A percentile compares a stretch with the other conserved stretches of the same genome.
These are phyloP conservation scores for Xylaria sp. DNA, from an alignment of 2,329 filamentous ascomycete species.

Conservation along the genomic window DNA sequence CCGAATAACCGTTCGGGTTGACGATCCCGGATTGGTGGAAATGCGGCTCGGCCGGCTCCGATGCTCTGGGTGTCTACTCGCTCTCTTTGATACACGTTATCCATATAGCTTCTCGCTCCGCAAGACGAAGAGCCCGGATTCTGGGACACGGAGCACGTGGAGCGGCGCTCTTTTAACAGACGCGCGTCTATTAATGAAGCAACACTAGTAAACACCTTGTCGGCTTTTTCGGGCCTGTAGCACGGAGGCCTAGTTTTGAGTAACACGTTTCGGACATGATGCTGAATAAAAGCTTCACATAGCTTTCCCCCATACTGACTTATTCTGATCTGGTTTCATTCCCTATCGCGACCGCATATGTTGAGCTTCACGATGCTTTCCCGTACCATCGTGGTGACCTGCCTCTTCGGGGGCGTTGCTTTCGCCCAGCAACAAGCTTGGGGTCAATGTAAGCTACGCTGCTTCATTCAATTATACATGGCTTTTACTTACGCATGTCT, in stretches of 20 bases:
- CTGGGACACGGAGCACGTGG: conserved; percentile 5
- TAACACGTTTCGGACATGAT: not conserved
- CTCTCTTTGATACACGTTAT: not conserved
- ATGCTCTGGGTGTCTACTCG: conserved; percentile 1
- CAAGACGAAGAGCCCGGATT: not conserved
- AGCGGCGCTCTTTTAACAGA: conserved; percentile 9
- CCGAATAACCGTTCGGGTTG: conserved; percentile 29
- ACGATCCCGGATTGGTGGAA: conserved; percentile 37
- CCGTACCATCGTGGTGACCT: conserved; percentile 11
- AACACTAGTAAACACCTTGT: not conserved
- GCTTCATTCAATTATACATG: not conserved
- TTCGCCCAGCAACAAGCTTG: conserved; percentile 36
- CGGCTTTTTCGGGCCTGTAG: conserved; percentile 33
- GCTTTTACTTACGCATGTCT: not conserved
- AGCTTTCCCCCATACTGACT: not conserved
- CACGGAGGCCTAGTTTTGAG: not conserved
- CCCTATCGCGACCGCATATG: not conserved
- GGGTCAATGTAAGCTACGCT: conserved; percentile 35
- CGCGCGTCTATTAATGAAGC: conserved; percentile 11
- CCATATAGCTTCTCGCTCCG: not conserved
- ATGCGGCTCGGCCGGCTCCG: conserved; percentile 10
- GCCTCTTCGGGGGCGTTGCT: conserved; percentile 25
- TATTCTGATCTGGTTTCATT: not conserved
- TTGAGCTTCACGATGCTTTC: conserved; percentile 25
- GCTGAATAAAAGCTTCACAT: conserved; percentile 9